These are phyloP conservation scores for Myotisia sp. DNA, from an alignment of 2,329 filamentous ascomycete genomes.

Conservation along the genomic window DNA sequence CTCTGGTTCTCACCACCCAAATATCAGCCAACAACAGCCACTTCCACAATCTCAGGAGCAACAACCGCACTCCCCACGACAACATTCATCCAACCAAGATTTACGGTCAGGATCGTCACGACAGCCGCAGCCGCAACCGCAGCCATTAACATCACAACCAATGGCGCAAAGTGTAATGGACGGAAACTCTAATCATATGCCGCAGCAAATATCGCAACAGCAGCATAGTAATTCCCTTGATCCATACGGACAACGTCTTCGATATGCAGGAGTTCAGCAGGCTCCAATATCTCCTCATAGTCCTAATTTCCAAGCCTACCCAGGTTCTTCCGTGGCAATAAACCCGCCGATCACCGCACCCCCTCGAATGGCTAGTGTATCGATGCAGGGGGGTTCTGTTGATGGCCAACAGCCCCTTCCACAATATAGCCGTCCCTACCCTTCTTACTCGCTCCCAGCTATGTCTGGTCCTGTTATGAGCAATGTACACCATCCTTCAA, in stretches of 20 bases:
- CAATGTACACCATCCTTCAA: conserved; percentile 60
- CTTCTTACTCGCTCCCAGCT: conserved; percentile 45
- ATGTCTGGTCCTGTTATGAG: conserved; percentile 58
- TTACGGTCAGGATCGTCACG: too few species aligned
- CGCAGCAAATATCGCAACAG: conserved; percentile 36
- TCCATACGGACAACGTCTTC: conserved; percentile 42
- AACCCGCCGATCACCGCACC: conserved; percentile 27
- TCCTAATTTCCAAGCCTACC: conserved; percentile 29
- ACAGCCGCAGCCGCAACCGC: conserved; percentile 19
- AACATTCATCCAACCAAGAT: conserved; percentile 10
- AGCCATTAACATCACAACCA: conserved; percentile 24
- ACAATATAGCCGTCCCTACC: conserved; percentile 30
- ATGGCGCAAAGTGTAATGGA: conserved; percentile 34
- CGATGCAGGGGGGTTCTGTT: conserved; percentile 31
- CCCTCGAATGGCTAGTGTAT: conserved; percentile 42
- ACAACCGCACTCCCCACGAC: conserved; percentile 22
- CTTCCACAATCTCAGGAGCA: conserved; percentile 14
- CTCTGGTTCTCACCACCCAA: conserved; percentile 33
- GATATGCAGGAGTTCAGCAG: conserved; percentile 30
- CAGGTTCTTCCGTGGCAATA: conserved; percentile 16
- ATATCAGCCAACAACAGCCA: conserved; percentile 19
- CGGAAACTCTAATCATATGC: conserved; percentile 17
- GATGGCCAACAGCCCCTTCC: conserved; percentile 21
- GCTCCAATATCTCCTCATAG: conserved; percentile 36
- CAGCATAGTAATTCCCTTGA: conserved; percentile 43